Percentiles rank a stretch among this genome's conserved stretches.
phyloP scores from a whole-genome alignment of 2,329 filamentous ascomycete species.

The Cladobotryum mycophilum region DNA sequence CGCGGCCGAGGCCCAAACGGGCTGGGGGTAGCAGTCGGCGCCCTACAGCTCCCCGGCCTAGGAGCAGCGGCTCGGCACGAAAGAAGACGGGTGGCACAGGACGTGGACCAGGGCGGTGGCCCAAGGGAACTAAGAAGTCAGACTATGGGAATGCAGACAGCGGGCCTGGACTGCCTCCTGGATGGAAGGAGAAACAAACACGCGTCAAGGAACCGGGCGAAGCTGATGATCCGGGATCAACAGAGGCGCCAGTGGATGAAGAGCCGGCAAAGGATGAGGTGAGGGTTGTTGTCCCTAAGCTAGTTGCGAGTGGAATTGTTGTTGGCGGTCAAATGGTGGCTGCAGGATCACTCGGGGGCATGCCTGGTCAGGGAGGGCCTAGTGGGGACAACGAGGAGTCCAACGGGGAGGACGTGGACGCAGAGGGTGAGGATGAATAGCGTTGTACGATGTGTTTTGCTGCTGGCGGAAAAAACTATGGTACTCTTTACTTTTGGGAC shows the following conservation, averaged over 20 bases:
- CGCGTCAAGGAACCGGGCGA: background rate
- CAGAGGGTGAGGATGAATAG: conserved; percentile 29
- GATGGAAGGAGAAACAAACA: conserved; percentile 37
- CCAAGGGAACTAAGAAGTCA: conserved; percentile 61
- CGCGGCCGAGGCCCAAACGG: conserved; percentile 37
- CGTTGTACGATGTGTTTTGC: background rate
- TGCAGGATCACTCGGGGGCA: background rate
- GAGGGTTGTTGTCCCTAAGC: conserved; percentile 24
- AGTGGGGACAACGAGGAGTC: conserved; percentile 5
- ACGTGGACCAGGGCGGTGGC: conserved; percentile 59
- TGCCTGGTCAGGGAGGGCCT: background rate
- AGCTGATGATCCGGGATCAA: background rate
- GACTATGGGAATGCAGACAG: conserved; percentile 62
- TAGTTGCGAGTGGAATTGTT: conserved; percentile 15
- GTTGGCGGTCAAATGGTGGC: conserved; percentile 13
- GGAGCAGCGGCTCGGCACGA: conserved; percentile 36
- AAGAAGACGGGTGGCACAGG: conserved; percentile 57
- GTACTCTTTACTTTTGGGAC: background rate
- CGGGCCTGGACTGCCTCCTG: conserved; percentile 56
- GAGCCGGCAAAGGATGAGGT: conserved; percentile 28
- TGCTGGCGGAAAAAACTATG: background rate
- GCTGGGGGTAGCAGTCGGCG: conserved; percentile 27
- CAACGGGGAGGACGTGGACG: conserved; percentile 24
- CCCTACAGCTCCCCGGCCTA: conserved; percentile 33
- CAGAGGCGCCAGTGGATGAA: conserved; percentile 14